These are phyloP conservation scores for Solanum ossicruentum DNA, from an alignment of 257 asterid species.

Conservation along the genomic window DNA sequence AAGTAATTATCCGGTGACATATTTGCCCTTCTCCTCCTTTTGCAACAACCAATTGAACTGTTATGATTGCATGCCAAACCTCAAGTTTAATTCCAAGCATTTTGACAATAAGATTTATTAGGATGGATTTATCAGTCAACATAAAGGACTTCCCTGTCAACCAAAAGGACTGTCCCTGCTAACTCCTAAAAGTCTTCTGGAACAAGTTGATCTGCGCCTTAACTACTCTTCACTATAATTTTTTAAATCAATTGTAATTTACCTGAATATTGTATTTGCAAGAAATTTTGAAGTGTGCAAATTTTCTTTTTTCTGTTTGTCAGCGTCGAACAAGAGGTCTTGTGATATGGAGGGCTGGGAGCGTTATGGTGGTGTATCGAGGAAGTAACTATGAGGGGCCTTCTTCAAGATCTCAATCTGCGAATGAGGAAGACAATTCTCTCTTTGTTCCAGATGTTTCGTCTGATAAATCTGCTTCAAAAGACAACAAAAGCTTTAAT, in stretches of 20 bases:
- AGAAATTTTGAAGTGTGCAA: not conserved
- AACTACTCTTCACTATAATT: not conserved
- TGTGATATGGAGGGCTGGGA: constrained; percentile 96
- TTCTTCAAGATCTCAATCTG: constrained; percentile 28
- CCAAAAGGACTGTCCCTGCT: not conserved
- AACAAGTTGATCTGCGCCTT: not conserved
- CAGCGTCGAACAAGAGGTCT: constrained; percentile 96
- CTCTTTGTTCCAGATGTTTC: constrained; percentile 68
- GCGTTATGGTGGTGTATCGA: constrained; percentile 91
- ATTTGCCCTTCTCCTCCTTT: not conserved
- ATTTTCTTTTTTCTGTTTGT: constrained; percentile 5
- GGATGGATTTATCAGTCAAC: not conserved
- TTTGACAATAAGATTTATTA: not conserved
- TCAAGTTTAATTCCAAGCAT: not conserved
- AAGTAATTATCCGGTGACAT: not conserved
- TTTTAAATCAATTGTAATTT: not conserved
- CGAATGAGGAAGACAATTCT: constrained; percentile 33
- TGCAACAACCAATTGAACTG: not conserved
- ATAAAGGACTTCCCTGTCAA: not conserved
- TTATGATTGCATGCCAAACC: not conserved
- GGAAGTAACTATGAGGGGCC: constrained; percentile 92
- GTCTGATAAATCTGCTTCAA: constrained; percentile 18
- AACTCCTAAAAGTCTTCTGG: not conserved
- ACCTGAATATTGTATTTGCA: not conserved
- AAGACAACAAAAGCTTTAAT: constrained; percentile 12